These are phyloP conservation scores for Lepiota brunneoincarnata DNA, from an alignment of 768 basidiomycete species.

Conservation along the genomic window DNA sequence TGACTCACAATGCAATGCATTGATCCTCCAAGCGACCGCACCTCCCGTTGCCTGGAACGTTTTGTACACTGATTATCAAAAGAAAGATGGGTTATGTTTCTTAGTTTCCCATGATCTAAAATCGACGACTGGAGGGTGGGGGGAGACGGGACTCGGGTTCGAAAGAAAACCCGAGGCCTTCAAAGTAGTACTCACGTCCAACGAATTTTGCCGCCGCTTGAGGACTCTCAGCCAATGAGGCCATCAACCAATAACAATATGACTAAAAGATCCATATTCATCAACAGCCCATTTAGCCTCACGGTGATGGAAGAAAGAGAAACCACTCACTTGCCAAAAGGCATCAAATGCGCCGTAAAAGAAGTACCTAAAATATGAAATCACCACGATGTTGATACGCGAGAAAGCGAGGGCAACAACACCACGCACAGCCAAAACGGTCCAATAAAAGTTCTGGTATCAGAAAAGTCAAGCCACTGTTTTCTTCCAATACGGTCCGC, in stretches of 20 bases:
- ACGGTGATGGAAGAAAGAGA: too few species aligned
- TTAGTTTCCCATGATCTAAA: not conserved
- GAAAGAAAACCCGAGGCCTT: too few species aligned
- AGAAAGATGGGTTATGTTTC: not conserved
- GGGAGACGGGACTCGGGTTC: too few species aligned
- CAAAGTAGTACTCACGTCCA: conserved; percentile 16
- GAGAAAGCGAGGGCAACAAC: too few species aligned
- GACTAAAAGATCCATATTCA: conserved; percentile 11
- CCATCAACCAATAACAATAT: conserved; percentile 29
- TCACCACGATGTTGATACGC: too few species aligned
- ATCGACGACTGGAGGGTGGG: too few species aligned
- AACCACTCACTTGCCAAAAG: conserved; percentile 26
- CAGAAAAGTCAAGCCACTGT: conserved; percentile 25
- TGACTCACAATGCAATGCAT: conserved; percentile 24
- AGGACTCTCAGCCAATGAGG: conserved; percentile 23
- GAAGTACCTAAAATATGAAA: conserved; percentile 20
- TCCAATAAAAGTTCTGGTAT: conserved; percentile 20
- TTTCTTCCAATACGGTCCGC: conserved; percentile 19
- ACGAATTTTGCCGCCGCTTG: conserved; percentile 27
- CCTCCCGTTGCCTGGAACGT: conserved; percentile 27
- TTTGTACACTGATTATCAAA: conserved; percentile 22
- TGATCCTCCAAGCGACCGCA: conserved; percentile 28
- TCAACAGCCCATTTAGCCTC: not conserved
- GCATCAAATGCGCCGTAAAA: conserved; percentile 28
- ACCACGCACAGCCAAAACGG: conserved; percentile 25